These are phyloP conservation scores for Psidium friedrichsthalianum DNA, from an alignment of 345 rosid species.

Conservation along the genomic window DNA sequence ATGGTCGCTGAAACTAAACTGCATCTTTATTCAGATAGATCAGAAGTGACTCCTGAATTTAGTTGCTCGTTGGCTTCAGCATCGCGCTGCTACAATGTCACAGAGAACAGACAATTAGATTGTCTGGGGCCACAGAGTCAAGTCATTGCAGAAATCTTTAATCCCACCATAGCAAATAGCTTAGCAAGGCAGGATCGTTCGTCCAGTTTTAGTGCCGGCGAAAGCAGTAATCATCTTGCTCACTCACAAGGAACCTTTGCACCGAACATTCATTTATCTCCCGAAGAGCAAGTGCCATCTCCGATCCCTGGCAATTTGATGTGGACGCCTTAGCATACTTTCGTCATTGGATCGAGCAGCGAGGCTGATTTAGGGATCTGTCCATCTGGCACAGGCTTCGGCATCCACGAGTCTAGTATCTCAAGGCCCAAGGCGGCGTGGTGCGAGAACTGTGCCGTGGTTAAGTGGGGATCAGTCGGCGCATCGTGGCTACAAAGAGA, in stretches of 20 bases:
- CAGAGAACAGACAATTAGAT: neutral
- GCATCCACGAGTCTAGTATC: constrained; percentile 7
- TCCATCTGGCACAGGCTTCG: neutral
- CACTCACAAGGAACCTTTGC: neutral
- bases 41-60: neutral
- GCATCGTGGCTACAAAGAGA: constrained; percentile 13
- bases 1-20: neutral
- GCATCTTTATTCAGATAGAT: neutral
- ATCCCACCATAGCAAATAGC: neutral
- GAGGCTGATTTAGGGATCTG: constrained; percentile 10
- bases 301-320: neutral
- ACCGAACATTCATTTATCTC: neutral
- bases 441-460: constrained; percentile 56
- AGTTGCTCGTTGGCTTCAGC: neutral
- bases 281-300: neutral
- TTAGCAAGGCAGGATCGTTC: neutral
- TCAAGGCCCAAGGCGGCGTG: constrained; percentile 40
- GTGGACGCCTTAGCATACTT: neutral
- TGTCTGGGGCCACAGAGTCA: neutral
- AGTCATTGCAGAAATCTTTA: neutral
- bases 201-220: neutral
- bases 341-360: constrained; percentile 1
- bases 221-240: neutral
- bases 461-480: constrained; percentile 22
- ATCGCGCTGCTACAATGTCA: neutral